Evolutionary conservation across 2,329 filamentous ascomycete species (phyloP), one percentile per base, ranked within the genome.

Genomic region (Talaromyces sp.): DNA sequence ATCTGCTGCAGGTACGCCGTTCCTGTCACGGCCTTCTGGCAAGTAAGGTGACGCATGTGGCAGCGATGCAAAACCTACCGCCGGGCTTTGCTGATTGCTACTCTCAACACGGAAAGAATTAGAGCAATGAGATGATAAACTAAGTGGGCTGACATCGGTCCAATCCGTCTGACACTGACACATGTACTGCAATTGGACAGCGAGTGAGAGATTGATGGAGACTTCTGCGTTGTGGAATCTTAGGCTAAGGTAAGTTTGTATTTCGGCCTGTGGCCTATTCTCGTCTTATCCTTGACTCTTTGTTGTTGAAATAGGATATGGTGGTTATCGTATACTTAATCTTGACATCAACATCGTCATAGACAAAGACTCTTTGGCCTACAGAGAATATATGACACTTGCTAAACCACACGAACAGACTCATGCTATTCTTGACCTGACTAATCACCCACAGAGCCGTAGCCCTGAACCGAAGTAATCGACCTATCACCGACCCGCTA

Each of bases 1-100:
- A 60, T 35, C 27, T 35, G 43, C 27, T 54, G 60, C 60, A 62
- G 60, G 60, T 62, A 62, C 60, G 47, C 60, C 47, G 60, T 62
- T 43, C 60, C 31, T 60, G 39, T 60, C 39, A 33, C 41, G n/a
- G 57, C 25, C 25, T 27, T 45, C 25, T 37, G 31, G 33, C 45
- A 61, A 31, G 22, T 54, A 25, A 22, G 50, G 54, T 62, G 60
- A 62, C 60, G 60, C 60, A 54, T 41, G 47, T 43, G 59, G 47
- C 45, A 50, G 35, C 2, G 47, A 9, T 31, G 35, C 31, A 22
- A 19, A 39, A 8, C 31, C 33, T 56, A 37, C 33, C 11, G 1
- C 22, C 52, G 52, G 3, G 52, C 33, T 39, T 56, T 39, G 52
- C n/a, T 35, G 31, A 27, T 50, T 27, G 15, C 9, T 49, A n/a